Evolutionary conservation across 768 basidiomycete species (phyloP).

Genomic region (Leccinum rimulosum): DNA sequence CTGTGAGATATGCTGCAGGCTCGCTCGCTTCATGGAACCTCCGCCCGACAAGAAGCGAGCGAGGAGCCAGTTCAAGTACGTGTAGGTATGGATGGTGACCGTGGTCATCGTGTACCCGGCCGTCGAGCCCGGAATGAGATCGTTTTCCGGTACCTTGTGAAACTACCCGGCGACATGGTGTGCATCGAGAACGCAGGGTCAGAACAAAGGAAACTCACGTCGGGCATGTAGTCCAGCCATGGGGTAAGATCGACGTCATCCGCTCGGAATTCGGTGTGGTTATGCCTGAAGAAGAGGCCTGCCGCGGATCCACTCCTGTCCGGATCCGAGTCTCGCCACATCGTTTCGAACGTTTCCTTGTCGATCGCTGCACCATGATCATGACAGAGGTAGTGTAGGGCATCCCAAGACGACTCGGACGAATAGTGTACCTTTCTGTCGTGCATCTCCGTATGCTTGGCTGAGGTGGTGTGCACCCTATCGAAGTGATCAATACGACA

Average conservation of each 20-base stretch:
- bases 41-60: conserved; percentile 56
- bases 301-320: conserved; percentile 46
- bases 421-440: conserved; percentile 50
- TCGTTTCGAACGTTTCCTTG: conserved; percentile 65
- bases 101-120: conserved; percentile 63
- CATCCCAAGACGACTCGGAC: background rate
- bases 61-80: conserved; percentile 64
- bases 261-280: conserved; percentile 59
- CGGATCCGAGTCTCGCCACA: conserved; percentile 72
- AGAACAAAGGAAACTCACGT: conserved; percentile 34
- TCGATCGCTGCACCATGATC: conserved; percentile 51
- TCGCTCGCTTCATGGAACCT: conserved; percentile 57
- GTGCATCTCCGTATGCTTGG: conserved; percentile 46
- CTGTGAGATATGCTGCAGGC: conserved; percentile 60
- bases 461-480: conserved; percentile 84
- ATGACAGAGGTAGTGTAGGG: background rate
- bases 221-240: conserved; percentile 51
- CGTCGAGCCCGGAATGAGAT: conserved; percentile 41
- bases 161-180: conserved; percentile 22
- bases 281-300: conserved; percentile 55
- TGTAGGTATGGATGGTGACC: conserved; percentile 62
- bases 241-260: conserved; percentile 32
- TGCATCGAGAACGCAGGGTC: background rate
- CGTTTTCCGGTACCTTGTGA: conserved; percentile 36
- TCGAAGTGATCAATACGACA: background rate